Base-by-base conservation (phyloP, 2,329 filamentous ascomycete genomes). In the Cucurbitaria berberidis region DNA sequence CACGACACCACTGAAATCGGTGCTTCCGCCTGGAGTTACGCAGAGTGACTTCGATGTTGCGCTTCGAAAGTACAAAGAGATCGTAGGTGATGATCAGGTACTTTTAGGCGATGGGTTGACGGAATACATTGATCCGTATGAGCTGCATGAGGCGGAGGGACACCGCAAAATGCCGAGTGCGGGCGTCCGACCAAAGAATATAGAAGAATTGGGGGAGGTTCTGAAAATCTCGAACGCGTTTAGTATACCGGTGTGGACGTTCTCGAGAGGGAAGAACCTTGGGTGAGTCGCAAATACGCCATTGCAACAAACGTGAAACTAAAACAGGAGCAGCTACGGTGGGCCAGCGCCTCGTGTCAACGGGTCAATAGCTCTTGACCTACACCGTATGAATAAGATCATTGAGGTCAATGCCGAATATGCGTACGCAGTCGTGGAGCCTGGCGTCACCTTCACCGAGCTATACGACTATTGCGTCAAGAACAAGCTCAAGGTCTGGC, bases 121-220 rank as follows among this genome's bases (percentile, higher is more conserved):
- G 5, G 78, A 80, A 50, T 80, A 80, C 51, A 77, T 80, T 38
- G 78, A 80, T 48, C 78, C 78, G 1, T 81, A 80, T 48, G 78
- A 81, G 63, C 68, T 80, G 9, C 72, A 72, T 3, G 78, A 80
- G 53, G 69, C 68, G 3, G 72, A 73, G 5, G 68, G 71, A 3
- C 64, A 70, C 47, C 70, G 78, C 21, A 77, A 73, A 38, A 70
- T 80, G 39, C 77, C 78, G 2, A 76, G 77, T 42, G 78, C 77
- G 6, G 78, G 78, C 7, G 74, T 80, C 15, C 76, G 77, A 67
- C 68, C 69, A 0, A 66, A 62, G 47, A 59, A 56, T 26, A 36
- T 59, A 0, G 64, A 70, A 6, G 63, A 71, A 26, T 10, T 72
- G 34, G 60, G 46, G 35, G 36, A 55, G 2, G 57, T 72, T 3